Conservation (phyloP, 1,284 basidiomycete species). For the Trichosporon sp. region DNA sequence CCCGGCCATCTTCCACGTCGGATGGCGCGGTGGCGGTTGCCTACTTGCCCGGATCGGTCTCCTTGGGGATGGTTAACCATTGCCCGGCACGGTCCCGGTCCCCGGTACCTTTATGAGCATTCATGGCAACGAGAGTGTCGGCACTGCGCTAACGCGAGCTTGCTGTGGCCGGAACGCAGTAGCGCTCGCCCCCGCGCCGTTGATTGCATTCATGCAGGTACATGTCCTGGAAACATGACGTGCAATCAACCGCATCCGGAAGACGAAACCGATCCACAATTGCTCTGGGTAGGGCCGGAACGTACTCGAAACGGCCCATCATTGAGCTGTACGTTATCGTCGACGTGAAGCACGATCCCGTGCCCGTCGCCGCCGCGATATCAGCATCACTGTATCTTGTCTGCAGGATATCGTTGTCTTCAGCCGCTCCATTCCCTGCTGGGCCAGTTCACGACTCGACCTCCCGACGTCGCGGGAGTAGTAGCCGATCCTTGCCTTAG, state of each 20-base stretch:
- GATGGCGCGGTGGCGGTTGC: neutral
- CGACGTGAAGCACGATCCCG: neutral
- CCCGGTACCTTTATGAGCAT: neutral
- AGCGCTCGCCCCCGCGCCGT: neutral
- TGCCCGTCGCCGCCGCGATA: neutral
- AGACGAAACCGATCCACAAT: neutral
- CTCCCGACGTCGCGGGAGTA: neutral
- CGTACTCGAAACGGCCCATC: neutral
- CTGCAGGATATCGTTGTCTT: no score
- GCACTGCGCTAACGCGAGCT: neutral
- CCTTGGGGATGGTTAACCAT: neutral
- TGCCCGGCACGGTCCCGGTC: neutral
- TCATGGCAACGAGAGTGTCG: neutral
- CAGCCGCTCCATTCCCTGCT: neutral
- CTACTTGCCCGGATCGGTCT: neutral
- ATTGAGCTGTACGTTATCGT: neutral
- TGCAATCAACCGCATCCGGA: neutral
- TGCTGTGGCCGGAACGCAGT: neutral
- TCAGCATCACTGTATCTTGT: neutral
- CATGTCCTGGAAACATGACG: neutral
- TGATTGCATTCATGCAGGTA: neutral
- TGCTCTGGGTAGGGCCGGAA: neutral
- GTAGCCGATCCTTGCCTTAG: neutral
- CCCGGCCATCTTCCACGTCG: neutral
- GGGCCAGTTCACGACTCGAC: neutral